Evolutionary conservation across 768 basidiomycete genomes (phyloP), one percentile per base, ranked within the genome.

Genomic region (Tylopilus sp.): DNA sequence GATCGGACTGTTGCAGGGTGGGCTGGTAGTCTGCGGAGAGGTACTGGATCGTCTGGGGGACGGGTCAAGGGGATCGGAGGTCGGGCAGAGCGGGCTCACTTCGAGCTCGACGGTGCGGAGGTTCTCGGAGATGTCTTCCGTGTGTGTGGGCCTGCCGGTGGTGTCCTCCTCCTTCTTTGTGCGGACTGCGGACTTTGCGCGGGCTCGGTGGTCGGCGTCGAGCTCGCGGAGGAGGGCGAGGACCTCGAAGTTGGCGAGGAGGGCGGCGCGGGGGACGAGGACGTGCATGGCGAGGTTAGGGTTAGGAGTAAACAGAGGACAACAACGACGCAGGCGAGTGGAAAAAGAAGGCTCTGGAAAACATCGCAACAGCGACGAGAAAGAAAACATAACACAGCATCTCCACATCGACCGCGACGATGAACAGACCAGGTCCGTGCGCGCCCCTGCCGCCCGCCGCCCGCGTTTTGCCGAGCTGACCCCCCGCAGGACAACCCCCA

Each of bases 221-320:
- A 91, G 85, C 50, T 87, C 82, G 26, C 83, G 81, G 47, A 97
- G 80, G 49, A 94, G 80, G 17, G 78, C 63, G 42, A 95, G 74
- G 54, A 97, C 93, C 69, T 98, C 95, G 62, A 77, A 83, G 71
- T 97, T 96, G 29, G 92, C 88, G 16, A 98, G 80, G 48, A 96
- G 82, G n/a, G 90, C 84, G 16, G 88, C 75, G 47, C 88, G 81
- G 12, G 84, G 64, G 55, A 87, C 83, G 45, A 66, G 2, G 57
- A 69, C 50, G 31, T 71, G 47, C 63, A 63, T 63, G 2, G 6
- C 51, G 43, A 48, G 63, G 61, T 56, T 65, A 65, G 64, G 64
- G 63, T 65, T 58, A 55, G 45, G 38, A 29, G 41, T 26, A 70
- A 68, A 68, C 54, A 68, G 29, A 19, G 11, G 48, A 64, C 69